Percentiles rank a stretch among this genome's conserved stretches.
phyloP scores from a whole-genome alignment of 345 rosid genomes.

The Syzygium aqueum region DNA sequence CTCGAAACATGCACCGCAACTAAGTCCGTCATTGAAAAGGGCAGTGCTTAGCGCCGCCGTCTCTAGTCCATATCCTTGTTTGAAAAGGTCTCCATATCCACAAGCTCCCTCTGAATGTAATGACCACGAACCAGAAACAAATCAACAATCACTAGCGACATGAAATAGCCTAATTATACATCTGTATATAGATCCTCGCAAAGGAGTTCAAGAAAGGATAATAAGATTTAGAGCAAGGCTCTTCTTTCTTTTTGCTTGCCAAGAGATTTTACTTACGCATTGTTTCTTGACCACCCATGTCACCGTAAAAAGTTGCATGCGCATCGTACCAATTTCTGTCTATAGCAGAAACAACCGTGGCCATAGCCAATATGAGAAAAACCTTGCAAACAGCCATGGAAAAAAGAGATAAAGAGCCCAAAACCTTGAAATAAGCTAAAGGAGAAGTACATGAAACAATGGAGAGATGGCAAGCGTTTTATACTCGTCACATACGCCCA shows the following conservation, averaged over 20 bases:
- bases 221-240: not conserved
- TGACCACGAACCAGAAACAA: not conserved
- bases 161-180: not conserved
- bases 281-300: slow-evolving; percentile 2
- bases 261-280: slow-evolving; percentile 2
- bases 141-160: not conserved
- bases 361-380: not conserved
- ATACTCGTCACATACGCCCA: not conserved
- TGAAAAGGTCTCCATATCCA: not conserved
- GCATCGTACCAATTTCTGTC: slow-evolving; percentile 1
- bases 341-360: not conserved
- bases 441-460: not conserved
- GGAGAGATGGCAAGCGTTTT: not conserved
- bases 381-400: not conserved
- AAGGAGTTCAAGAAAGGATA: not conserved
- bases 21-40: not conserved
- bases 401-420: not conserved
- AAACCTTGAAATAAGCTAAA: not conserved
- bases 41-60: not conserved
- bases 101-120: not conserved
- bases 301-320: slow-evolving; percentile 5
- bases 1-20: not conserved
- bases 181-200: not conserved
- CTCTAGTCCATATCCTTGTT: not conserved
- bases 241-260: not conserved